A percentile compares a stretch with the other conserved stretches of the same genome.
Conservation (phyloP, 2,329 filamentous ascomycete species). For the Fusarium praegraminearum region DNA sequence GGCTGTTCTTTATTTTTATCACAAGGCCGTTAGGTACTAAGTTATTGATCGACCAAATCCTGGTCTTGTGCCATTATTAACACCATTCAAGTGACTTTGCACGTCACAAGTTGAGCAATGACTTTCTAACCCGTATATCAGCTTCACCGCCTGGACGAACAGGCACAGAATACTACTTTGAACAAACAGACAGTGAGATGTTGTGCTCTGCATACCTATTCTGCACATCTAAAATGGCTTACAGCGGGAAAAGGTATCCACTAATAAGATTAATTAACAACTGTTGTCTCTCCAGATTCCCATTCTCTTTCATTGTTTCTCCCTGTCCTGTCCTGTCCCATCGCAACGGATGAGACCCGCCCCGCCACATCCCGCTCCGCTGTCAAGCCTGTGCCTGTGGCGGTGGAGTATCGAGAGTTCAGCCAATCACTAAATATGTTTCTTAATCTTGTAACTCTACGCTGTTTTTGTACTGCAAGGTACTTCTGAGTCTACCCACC, state of each 20-base stretch:
- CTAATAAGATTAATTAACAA: too few relatives aligned
- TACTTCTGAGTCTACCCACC: slow-evolving; percentile 46
- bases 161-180: not conserved
- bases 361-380: slow-evolving; percentile 45
- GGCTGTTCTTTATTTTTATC: slow-evolving; percentile 25
- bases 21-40: slow-evolving; percentile 13
- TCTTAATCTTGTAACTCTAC: slow-evolving; percentile 19
- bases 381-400: slow-evolving; percentile 38
- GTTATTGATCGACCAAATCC: slow-evolving; percentile 1
- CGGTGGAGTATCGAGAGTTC: slow-evolving; percentile 1
- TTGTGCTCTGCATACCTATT: not conserved
- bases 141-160: slow-evolving; percentile 13
- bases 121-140: not conserved
- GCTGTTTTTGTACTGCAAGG: slow-evolving; percentile 1
- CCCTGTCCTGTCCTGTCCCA: slow-evolving; percentile 13
- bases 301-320: not conserved
- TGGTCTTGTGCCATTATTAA: slow-evolving; percentile 24
- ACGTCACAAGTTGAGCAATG: slow-evolving; percentile 30
- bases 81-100: slow-evolving; percentile 33
- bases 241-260: too few relatives aligned
- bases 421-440: slow-evolving; percentile 27
- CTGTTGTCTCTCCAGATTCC: slow-evolving; percentile 17
- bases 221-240: not conserved
- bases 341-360: slow-evolving; percentile 31
- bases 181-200: not conserved